These are phyloP conservation scores for Saitozyma sp. DNA, from an alignment of 768 basidiomycete species.

Conservation along the genomic window DNA sequence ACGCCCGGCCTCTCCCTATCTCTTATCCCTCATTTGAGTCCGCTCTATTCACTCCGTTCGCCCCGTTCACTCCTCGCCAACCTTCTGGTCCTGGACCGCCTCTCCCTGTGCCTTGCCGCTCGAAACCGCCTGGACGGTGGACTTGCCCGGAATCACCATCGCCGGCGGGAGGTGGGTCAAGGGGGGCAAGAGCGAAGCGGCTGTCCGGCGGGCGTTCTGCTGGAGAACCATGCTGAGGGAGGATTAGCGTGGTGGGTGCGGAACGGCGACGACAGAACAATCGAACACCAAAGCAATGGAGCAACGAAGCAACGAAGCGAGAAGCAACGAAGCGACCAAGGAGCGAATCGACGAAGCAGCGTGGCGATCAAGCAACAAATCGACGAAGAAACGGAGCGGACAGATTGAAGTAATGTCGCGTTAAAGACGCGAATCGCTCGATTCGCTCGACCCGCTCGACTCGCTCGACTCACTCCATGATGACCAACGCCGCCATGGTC, in stretches of 20 bases:
- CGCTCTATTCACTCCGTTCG: too few species aligned
- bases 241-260: too few species aligned
- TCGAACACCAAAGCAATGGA: too few species aligned
- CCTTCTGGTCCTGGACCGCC: conserved; percentile 35
- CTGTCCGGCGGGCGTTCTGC: conserved; percentile 77
- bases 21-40: too few species aligned
- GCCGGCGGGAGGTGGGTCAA: conserved; percentile 82
- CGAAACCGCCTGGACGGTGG: conserved; percentile 31
- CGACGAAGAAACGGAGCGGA: background rate
- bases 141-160: conserved; percentile 69
- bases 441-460: too few species aligned
- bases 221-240: conserved; percentile 67
- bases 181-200: conserved; percentile 75
- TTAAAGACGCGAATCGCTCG: background rate
- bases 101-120: conserved; percentile 23
- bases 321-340: too few species aligned
- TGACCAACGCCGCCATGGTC: conserved; percentile 91
- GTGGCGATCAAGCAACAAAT: background rate
- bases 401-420: background rate
- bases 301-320: too few species aligned
- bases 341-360: background rate
- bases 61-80: conserved; percentile 40
- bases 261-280: too few species aligned
- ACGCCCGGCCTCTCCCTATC: too few species aligned
- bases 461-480: conserved; percentile 69